Evolutionary conservation across 108 stramenopile species (phyloP), one percentile per base, ranked within the genome.

Genomic region (Skeletonema menzelii): DNA sequence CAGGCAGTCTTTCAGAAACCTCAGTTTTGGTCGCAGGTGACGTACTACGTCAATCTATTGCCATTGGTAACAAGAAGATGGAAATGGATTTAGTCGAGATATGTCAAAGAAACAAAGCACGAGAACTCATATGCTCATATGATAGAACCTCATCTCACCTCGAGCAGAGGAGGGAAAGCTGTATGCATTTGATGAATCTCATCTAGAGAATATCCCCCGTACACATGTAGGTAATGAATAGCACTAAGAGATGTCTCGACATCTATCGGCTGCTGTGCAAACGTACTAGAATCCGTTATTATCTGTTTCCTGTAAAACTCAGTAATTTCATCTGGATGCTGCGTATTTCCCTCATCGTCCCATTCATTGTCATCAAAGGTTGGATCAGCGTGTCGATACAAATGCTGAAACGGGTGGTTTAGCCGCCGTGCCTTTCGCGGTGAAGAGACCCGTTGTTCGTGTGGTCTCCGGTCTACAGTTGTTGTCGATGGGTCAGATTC

Each of bases 21-120:
- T 77, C 77, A 94, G 69, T 66, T 94, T 94, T 32, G 93, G 93
- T 27, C 86, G 76, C 59, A 94, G 42, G 69, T 94, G 93, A 27
- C 90, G 60, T 27, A 63, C 38, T 0, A 90, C 90, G 62, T 89
- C 74, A 4, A 94, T 66, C 35, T 37, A 12, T 37, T 0, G 11
- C 11, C 11, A 12, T 37, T 37, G 12, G 35, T 37, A 11, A 37
- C 11, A 11, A 37, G 10, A 37, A 37, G 35, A 37, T 37, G 8
- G 1, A 11, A 37, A 0, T 10, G 0, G 10, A 37, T 37, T 37
- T 37, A 37, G 35, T 12, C 11, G 11, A 37, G 2, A 37, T 35
- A 8, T 31, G 30, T 5, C 28, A 31, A 31, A 0, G 30, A 31
- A 8, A 35, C 10, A 37, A 37, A 37, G 11, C 11, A 37, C 35